Evolutionary conservation across 805 yeast genomes (phyloP), one percentile per base, ranked within the genome.

Genomic region (Candida silvicultrix): DNA sequence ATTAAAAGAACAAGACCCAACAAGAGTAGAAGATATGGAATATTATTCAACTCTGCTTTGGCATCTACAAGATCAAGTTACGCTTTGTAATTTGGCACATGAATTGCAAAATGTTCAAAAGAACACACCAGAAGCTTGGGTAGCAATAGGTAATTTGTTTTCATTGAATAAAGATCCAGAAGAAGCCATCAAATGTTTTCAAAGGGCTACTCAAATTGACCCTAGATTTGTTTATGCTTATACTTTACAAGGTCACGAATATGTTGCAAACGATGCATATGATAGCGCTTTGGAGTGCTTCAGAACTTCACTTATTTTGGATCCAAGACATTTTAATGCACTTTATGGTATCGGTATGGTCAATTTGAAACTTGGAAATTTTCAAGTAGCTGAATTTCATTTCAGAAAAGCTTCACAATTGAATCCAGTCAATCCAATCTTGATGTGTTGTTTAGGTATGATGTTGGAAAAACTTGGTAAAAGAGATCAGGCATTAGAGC

Each of bases 301-400:
- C 73, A 67, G 96, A 34, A 71, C 74, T 50, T 95, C 97, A 4
- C 71, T 94, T 40, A 68, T 83, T 21, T 73, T 82, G 38, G 96
- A 92, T 57, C 74, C 83, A 41, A 73, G 89, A 47, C 97, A 89
- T 61, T 94, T 90, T 65, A 94, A 92, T 64, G 97, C 98, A 0
- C 80, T 90, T 58, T 94, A 94, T 59, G 99, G 99, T 23, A 77
- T 94, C 46, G 99, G 98, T 8, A 89, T 89, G 92, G 95, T 89
- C 25, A 85, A 83, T 62, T 75, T 89, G 62, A 87, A 89, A 57
- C 67, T 89, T 44, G 98, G 97, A 5, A 89, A 88, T 55, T 81
- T 81, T 58, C 80, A 77, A 39, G 80, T 81, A 56, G 97, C 98
- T 1, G 90, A 89, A 57, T 78, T 80, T 50, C 95, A 89, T 64